Percentiles rank a stretch among this genome's conserved stretches.
phyloP scores from a whole-genome alignment of 441 rosid species.

The Geranium incanum region DNA sequence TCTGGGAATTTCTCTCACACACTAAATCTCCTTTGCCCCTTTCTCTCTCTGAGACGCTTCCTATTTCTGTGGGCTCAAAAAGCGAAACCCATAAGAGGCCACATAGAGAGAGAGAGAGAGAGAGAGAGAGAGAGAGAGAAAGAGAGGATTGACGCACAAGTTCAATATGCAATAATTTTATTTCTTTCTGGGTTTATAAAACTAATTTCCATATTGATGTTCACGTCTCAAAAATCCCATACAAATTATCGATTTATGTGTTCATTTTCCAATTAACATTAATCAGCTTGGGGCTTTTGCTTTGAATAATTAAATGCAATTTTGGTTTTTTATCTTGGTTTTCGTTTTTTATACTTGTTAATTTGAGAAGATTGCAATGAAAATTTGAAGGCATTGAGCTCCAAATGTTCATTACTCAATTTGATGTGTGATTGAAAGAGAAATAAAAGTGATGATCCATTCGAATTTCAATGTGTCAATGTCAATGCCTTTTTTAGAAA shows the following conservation, averaged over 20 bases:
- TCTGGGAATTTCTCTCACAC: not conserved
- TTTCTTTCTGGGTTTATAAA: constrained; percentile 3
- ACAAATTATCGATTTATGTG: not conserved
- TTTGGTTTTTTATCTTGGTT: not conserved
- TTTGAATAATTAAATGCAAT: not conserved
- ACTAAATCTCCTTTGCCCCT: not conserved
- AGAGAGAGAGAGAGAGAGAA: not conserved
- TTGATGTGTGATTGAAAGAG: too few relatives aligned
- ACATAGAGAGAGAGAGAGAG: not conserved
- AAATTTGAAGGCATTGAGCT: too few relatives aligned
- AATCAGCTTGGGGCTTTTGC: not conserved
- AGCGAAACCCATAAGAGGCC: not conserved
- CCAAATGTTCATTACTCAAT: too few relatives aligned
- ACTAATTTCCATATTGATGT: not conserved
- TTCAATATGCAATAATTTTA: constrained; percentile 4
- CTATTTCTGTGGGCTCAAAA: not conserved
- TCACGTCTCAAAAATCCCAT: not conserved
- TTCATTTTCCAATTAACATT: not conserved
- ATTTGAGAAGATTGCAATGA: not conserved
- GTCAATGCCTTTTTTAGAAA: too few relatives aligned
- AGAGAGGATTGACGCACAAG: not conserved
- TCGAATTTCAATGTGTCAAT: too few relatives aligned
- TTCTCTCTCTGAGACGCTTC: not conserved
- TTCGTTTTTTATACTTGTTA: not conserved
- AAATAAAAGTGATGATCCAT: too few relatives aligned